Percentiles rank a stretch among this genome's conserved stretches.
phyloP scores from a whole-genome alignment of 163 green algal species.

The Chloroidium sp. region DNA sequence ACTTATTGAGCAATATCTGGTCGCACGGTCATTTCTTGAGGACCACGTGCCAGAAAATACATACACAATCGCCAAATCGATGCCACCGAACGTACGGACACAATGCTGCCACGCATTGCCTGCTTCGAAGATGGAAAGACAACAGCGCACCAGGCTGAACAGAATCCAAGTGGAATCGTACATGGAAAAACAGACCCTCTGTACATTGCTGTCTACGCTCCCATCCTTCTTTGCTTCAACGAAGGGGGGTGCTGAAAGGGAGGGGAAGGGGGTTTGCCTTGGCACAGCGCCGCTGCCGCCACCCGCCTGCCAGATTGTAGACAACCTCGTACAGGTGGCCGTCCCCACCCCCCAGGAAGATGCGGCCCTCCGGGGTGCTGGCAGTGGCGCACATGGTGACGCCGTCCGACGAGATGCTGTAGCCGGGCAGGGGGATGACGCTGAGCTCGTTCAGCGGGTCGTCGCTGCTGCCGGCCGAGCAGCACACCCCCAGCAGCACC shows the following conservation, averaged over 20 bases:
- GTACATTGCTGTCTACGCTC: background rate
- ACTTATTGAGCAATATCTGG: too few relatives aligned
- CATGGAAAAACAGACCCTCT: background rate
- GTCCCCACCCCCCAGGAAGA: conserved; percentile 89
- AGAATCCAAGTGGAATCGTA: too few relatives aligned
- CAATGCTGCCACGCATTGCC: too few relatives aligned
- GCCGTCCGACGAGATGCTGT: conserved; percentile 71
- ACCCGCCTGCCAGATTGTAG: conserved; percentile 13
- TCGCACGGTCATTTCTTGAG: too few relatives aligned
- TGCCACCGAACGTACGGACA: too few relatives aligned
- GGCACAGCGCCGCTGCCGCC: conserved; percentile 55
- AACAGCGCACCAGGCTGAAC: too few relatives aligned
- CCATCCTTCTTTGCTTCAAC: background rate
- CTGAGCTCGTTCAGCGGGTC: conserved; percentile 28
- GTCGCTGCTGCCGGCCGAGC: background rate
- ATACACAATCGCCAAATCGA: too few relatives aligned
- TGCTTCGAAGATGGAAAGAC: too few relatives aligned
- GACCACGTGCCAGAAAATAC: too few relatives aligned
- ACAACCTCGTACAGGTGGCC: conserved; percentile 87
- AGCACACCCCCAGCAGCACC: conserved; percentile 75
- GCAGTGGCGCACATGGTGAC: conserved; percentile 69
- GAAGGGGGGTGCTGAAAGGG: background rate
- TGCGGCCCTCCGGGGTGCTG: conserved; percentile 46
- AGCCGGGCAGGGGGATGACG: conserved; percentile 76
- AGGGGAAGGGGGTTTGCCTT: conserved; percentile 44